Conservation (phyloP, 768 basidiomycete species). For the Pisolithus microcarpus region DNA sequence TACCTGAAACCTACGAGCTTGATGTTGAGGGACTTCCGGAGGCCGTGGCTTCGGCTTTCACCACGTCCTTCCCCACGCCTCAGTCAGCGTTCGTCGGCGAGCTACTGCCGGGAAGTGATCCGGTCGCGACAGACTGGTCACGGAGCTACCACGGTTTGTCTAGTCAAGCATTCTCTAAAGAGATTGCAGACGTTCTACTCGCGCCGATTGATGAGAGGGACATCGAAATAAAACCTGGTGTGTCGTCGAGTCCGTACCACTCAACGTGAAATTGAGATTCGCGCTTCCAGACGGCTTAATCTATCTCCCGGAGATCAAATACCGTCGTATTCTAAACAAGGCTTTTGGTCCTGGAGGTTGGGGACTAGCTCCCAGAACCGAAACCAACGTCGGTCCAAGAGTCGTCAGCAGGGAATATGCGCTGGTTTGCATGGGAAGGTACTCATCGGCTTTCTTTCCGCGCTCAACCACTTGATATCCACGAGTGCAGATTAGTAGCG, state of each 20-base stretch:
- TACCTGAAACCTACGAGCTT: constrained; percentile 11
- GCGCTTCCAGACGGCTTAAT: constrained; percentile 69
- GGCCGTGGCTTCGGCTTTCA: constrained; percentile 1
- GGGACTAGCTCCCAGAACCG: constrained; percentile 91
- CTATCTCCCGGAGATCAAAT: constrained; percentile 97
- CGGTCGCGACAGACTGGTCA: constrained; percentile 68
- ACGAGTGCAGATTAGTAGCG: constrained; percentile 60
- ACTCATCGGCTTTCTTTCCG: constrained; percentile 13
- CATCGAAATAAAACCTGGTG: constrained; percentile 92
- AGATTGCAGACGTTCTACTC: constrained; percentile 64
- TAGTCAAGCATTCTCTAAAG: constrained; percentile 65
- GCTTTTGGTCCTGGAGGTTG: constrained; percentile 96
- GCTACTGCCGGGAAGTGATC: constrained; percentile 15
- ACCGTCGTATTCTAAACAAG: constrained; percentile 82
- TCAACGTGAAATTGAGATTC: no score
- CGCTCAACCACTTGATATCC: not conserved
- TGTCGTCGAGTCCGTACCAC: constrained; percentile 16
- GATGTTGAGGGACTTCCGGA: constrained; percentile 14
- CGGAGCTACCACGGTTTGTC: constrained; percentile 81
- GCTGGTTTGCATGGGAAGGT: constrained; percentile 88
- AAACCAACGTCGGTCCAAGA: constrained; percentile 83
- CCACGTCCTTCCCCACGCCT: constrained; percentile 7
- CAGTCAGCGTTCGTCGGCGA: constrained; percentile 25
- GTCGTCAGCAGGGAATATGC: constrained; percentile 93
- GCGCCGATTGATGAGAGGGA: constrained; percentile 70